Evolutionary conservation across 2,329 filamentous ascomycete species (phyloP).

Genomic region (Colletotrichum cuscutae): DNA sequence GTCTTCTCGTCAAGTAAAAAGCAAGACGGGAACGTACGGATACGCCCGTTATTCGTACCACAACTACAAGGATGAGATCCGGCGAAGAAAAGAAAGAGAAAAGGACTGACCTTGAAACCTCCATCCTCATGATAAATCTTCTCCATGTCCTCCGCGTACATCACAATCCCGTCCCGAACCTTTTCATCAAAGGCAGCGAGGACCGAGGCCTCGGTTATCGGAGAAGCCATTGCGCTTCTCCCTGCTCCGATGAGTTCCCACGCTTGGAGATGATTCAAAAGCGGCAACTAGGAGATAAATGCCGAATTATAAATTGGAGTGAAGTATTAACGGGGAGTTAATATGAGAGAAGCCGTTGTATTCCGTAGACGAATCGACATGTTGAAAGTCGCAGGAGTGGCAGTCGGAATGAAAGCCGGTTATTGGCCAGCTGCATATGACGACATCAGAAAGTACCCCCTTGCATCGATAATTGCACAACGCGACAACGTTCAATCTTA

Average conservation of each 20-base stretch:
- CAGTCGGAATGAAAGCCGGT: background rate
- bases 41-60: no score
- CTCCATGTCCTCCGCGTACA: conserved; percentile 20
- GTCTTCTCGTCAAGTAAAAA: background rate
- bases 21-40: background rate
- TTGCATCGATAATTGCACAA: background rate
- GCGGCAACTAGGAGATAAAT: no score
- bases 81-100: background rate
- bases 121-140: conserved; percentile 17
- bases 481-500: background rate
- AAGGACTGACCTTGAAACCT: conserved; percentile 11
- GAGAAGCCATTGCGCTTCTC: background rate
- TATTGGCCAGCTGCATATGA: conserved; percentile 11
- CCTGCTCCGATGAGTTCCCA: background rate
- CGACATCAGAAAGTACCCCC: conserved; percentile 2
- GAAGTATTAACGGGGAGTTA: no score
- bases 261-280: background rate
- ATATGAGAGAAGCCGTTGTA: no score
- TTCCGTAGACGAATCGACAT: background rate
- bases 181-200: conserved; percentile 14
- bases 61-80: background rate
- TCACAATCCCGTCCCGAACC: conserved; percentile 9
- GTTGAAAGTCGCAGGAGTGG: background rate
- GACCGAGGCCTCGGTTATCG: conserved; percentile 15
- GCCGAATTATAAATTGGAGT: no score